Percentiles rank a stretch among this genome's conserved stretches.
Conservation (phyloP, 805 yeast species). For the Saturnispora dispora region DNA sequence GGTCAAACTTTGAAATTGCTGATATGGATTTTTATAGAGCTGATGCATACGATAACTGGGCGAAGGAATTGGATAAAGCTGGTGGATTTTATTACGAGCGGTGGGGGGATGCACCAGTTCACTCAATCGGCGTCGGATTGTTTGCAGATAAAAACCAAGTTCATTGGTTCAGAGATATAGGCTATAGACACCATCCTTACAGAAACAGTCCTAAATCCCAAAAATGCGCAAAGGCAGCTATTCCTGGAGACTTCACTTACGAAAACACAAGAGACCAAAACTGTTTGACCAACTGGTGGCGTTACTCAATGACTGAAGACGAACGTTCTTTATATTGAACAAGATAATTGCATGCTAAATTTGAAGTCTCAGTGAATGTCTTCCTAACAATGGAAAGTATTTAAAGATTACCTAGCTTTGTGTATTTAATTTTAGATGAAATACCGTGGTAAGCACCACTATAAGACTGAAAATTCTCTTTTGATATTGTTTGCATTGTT, state of each 20-base stretch:
- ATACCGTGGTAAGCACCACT: too few species aligned
- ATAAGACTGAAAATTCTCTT: not conserved
- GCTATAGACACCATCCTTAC: slow-evolving; percentile 69
- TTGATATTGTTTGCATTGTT: not conserved
- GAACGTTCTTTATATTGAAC: slow-evolving; percentile 18
- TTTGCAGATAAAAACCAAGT: slow-evolving; percentile 60
- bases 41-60: slow-evolving; percentile 58
- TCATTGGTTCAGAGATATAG: slow-evolving; percentile 86
- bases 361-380: too few species aligned
- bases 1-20: slow-evolving; percentile 85
- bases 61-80: slow-evolving; percentile 49
- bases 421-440: not conserved
- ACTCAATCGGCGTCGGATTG: slow-evolving; percentile 61
- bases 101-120: slow-evolving; percentile 94
- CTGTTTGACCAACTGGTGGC: slow-evolving; percentile 67
- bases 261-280: slow-evolving; percentile 53
- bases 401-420: not conserved
- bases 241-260: slow-evolving; percentile 48
- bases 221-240: slow-evolving; percentile 37
- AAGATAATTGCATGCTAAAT: not conserved
- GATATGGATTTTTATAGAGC: slow-evolving; percentile 72
- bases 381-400: too few species aligned
- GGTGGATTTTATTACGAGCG: slow-evolving; percentile 87
- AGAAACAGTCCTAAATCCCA: slow-evolving; percentile 60
- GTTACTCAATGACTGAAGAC: slow-evolving; percentile 29